Conservation (phyloP, 495 filamentous ascomycete species). For the Xanthoparmelia taractica region DNA sequence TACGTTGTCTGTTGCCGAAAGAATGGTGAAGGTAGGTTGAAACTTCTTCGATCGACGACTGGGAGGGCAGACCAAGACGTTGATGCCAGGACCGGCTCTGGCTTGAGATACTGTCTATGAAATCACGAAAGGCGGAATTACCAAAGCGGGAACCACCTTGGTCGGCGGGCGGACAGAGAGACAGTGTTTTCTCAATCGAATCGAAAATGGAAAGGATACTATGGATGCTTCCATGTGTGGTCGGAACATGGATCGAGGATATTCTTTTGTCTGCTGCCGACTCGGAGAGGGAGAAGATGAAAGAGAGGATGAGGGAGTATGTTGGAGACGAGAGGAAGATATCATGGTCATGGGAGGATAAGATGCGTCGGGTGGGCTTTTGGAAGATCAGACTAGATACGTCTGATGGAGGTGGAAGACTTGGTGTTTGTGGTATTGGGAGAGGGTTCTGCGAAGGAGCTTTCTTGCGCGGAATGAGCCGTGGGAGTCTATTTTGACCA, state of each 20-base stretch:
- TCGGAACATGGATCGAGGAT: slow-evolving; percentile 51
- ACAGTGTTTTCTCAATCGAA: slow-evolving; percentile 53
- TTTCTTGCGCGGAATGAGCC: slow-evolving; percentile 53
- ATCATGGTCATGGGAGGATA: slow-evolving; percentile 71
- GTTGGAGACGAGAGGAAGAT: slow-evolving; percentile 73
- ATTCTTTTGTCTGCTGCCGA: slow-evolving; percentile 68
- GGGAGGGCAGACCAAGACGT: slow-evolving; percentile 21
- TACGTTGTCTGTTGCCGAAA: slow-evolving; percentile 77
- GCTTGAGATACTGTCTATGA: slow-evolving; percentile 64
- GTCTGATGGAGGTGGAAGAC: slow-evolving; percentile 61
- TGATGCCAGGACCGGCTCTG: slow-evolving; percentile 38
- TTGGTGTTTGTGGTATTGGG: slow-evolving; percentile 64
- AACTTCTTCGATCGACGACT: slow-evolving; percentile 56
- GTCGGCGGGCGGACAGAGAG: slow-evolving; percentile 67
- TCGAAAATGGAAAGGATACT: slow-evolving; percentile 65
- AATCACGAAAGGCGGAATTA: slow-evolving; percentile 79
- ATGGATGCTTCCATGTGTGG: slow-evolving; percentile 48
- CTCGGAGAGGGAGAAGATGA: slow-evolving; percentile 80
- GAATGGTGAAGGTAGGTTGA: slow-evolving; percentile 74
- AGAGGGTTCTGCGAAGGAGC: slow-evolving; percentile 48
- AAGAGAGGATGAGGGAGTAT: slow-evolving; percentile 67
- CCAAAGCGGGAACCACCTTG: slow-evolving; percentile 86
- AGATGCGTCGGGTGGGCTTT: slow-evolving; percentile 65
- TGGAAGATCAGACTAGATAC: slow-evolving; percentile 53
- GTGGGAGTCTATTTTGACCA: slow-evolving; percentile 56